Base-by-base conservation (phyloP, 768 basidiomycete genomes). In the Sporobolomyces roseus region DNA sequence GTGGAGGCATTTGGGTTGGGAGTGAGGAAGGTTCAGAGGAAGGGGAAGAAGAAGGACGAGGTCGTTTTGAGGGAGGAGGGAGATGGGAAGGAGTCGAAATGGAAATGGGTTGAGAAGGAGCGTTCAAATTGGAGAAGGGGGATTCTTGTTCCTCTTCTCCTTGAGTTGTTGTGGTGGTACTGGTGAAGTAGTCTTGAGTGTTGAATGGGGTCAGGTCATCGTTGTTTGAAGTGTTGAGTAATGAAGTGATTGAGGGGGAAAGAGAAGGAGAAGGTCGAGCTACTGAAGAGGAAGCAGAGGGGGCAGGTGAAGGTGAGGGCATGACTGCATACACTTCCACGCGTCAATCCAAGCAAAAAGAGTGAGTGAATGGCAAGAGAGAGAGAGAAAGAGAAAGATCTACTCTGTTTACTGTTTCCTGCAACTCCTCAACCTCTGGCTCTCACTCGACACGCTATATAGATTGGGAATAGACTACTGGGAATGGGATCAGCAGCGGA, bases 101-200 rank as follows among this genome's bases (percentile, higher is more conserved):
- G n/a, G n/a, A n/a, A n/a, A n/a, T n/a, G n/a, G n/a, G n/a, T n/a
- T n/a, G n/a, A n/a, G n/a, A n/a, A n/a, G n/a, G n/a, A n/a, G 52
- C 19, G 41, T 23, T n/a, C 7, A 13, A 25, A 13, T n/a, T 30
- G 17, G 56, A 29, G 50, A 36, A 50, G 13, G 56, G 45, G 49
- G 46, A 51, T 9, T n/a, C n/a, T n/a, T n/a, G n/a, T n/a, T n/a
- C n/a, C n/a, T n/a, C 33, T 38, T 3, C 38, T 41, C 38, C 16
- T 14, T 9, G 32, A 23, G 35, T n/a, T 9, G 45, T 38, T 17
- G 2, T 51, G 59, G 17, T 43, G 16, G 58, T 35, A 50, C 0
- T 17, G 17, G 58, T 51, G 30, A 71, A 71, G 70, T 71, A 71
- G 61, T 71, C 70, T 13, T 27, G 0, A 6, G 46, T 9, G 33